These are phyloP conservation scores for Carex littledalei DNA, from an alignment of 176 grass and related monocot genomes.

Conservation along the genomic window DNA sequence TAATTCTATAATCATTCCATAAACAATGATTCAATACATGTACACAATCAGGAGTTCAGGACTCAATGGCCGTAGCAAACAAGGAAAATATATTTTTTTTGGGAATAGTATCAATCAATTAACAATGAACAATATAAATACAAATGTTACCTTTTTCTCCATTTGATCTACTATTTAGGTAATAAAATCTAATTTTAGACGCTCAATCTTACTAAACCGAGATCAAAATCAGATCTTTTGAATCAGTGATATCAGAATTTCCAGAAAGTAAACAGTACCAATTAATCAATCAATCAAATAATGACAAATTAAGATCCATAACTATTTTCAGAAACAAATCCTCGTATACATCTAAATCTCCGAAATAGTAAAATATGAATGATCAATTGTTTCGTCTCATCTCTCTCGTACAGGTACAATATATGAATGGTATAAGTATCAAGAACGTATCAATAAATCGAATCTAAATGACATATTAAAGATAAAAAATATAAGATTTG, in stretches of 20 bases:
- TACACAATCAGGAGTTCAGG: background rate
- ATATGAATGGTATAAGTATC: background rate
- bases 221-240: background rate
- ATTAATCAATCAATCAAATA: background rate
- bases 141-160: background rate
- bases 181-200: background rate
- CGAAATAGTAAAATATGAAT: background rate
- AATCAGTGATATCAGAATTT: background rate
- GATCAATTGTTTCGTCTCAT: background rate
- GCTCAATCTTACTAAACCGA: background rate
- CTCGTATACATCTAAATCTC: conserved; percentile 19
- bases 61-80: background rate
- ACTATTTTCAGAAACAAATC: background rate
- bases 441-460: background rate
- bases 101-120: no score
- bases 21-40: background rate
- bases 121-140: no score
- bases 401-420: background rate
- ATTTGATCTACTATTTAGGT: background rate
- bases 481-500: background rate
- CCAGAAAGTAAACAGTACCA: background rate
- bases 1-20: background rate
- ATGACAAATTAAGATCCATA: background rate
- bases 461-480: background rate
- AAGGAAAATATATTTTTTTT: no score